Percentiles rank a stretch among this genome's conserved stretches.
phyloP scores from a whole-genome alignment of 495 filamentous ascomycete genomes.

The Elasticomyces elasticus region DNA sequence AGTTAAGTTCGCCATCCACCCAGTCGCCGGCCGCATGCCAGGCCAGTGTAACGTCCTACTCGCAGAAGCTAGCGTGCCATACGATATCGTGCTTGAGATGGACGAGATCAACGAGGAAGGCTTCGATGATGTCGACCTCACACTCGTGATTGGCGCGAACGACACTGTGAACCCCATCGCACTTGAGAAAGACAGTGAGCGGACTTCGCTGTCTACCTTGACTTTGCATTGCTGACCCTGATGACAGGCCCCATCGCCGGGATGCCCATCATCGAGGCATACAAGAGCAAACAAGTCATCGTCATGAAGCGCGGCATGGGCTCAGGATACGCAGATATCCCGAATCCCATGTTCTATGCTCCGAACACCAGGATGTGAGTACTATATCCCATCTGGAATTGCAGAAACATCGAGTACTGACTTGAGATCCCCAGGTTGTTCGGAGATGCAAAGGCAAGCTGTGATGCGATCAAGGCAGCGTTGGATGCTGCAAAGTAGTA shows the following conservation, averaged over 20 bases:
- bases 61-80: constrained; percentile 71
- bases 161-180: constrained; percentile 81
- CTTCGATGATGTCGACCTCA: constrained; percentile 70
- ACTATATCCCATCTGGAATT: neutral
- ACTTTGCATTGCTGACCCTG: constrained; percentile 5
- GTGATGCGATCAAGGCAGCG: constrained; percentile 40
- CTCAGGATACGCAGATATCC: constrained; percentile 75
- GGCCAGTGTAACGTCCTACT: constrained; percentile 79
- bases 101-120: constrained; percentile 80
- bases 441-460: constrained; percentile 69
- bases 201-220: neutral
- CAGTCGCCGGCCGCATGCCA: constrained; percentile 75
- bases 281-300: constrained; percentile 82
- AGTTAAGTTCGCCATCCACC: constrained; percentile 78
- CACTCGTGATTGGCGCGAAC: constrained; percentile 75
- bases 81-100: constrained; percentile 81
- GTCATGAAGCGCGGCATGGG: constrained; percentile 81
- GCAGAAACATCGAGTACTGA: neutral
- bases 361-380: constrained; percentile 31
- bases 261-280: constrained; percentile 77
- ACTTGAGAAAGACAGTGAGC: constrained; percentile 53
- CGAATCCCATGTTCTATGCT: constrained; percentile 84
- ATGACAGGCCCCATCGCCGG: constrained; percentile 54
- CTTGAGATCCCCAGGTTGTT: constrained; percentile 66
- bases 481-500: constrained; percentile 15